Conservation (phyloP, 495 filamentous ascomycete species). For the Viridothelium virens region DNA sequence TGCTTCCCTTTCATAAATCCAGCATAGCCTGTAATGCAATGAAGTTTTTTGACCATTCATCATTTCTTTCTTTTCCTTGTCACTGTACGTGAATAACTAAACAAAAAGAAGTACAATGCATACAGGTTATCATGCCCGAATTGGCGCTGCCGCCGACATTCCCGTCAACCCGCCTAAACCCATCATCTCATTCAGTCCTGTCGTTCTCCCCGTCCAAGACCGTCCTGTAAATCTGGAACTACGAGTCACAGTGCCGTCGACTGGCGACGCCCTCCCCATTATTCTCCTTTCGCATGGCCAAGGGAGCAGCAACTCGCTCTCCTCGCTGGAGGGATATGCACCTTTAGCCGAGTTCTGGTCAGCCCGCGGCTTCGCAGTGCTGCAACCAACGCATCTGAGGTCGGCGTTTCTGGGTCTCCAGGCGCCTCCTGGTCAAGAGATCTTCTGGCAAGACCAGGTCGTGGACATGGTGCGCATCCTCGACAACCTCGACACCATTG, state of each 20-base stretch:
- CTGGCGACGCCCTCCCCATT: conserved; percentile 35
- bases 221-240: conserved; percentile 33
- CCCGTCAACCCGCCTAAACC: conserved; percentile 30
- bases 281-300: conserved; percentile 41
- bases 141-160: conserved; percentile 37
- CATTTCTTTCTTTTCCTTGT: neutral
- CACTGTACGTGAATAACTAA: neutral
- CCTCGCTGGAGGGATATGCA: conserved; percentile 40
- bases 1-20: too few relatives aligned
- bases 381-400: conserved; percentile 42
- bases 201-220: conserved; percentile 31
- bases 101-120: neutral
- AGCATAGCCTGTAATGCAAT: too few relatives aligned
- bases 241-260: conserved; percentile 28
- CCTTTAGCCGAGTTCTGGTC: conserved; percentile 43
- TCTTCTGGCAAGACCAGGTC: conserved; percentile 35
- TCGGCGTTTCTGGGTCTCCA: conserved; percentile 32
- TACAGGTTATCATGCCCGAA: conserved; percentile 30
- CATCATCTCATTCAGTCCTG: conserved; percentile 37
- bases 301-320: conserved; percentile 37
- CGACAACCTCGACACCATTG: conserved; percentile 35
- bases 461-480: conserved; percentile 36
- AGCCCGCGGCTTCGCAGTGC: conserved; percentile 41
- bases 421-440: conserved; percentile 23
- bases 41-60: neutral